Evolutionary conservation across 1,284 basidiomycete genomes (phyloP), one percentile per base, ranked within the genome.

Genomic region (Trichosporon faecale): DNA sequence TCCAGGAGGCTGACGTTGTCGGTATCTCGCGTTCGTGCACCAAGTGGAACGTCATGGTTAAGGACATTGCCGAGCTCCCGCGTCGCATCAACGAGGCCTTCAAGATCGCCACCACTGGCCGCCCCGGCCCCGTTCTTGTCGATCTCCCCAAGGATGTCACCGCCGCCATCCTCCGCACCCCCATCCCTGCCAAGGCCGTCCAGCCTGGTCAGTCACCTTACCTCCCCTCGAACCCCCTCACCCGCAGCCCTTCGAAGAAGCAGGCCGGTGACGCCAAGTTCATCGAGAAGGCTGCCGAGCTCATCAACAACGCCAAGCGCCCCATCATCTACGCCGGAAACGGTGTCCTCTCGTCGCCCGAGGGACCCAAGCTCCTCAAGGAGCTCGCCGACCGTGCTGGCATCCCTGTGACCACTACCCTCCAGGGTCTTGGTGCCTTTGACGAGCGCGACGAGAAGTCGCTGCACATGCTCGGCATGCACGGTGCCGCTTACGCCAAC

Each of bases 11-110:
- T 60, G 97, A 99, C 79, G 85, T 98, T 66, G 88, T 99, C 72
- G 97, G 97, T 68, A 99, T 99, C 83, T 97, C 94, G 66, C 87
- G 96, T 73, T 91, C 91, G 76, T 99, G 96, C 86, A 98, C 97
- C 31, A 99, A 99, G 84, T 99, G 96, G 97, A 99, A 99, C 83
- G 95, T 99, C 75, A 97, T 98, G 95, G 93, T 99, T 72, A 98
- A 98, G 85, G 95, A 97, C 82, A 94, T 99, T 73, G 85, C 92
- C 29, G 96, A 98, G 84, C 87, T 98, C 3, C 97, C 96, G 8
- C 87, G 96, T 65, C 88, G 96, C 74, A 97, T 99, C 84, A 99
- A 98, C 83, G 96, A 99, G 84, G 97, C 96, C 0, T 99, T 99
- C 89, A 97, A 98, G 85, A 98, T 99, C 75, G 96, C 97, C 37